Percentiles rank a stretch among this genome's conserved stretches.
These are phyloP conservation scores for Smallanthus sonchifolius DNA, from an alignment of 129 eudicot genomes.

Conservation along the genomic window DNA sequence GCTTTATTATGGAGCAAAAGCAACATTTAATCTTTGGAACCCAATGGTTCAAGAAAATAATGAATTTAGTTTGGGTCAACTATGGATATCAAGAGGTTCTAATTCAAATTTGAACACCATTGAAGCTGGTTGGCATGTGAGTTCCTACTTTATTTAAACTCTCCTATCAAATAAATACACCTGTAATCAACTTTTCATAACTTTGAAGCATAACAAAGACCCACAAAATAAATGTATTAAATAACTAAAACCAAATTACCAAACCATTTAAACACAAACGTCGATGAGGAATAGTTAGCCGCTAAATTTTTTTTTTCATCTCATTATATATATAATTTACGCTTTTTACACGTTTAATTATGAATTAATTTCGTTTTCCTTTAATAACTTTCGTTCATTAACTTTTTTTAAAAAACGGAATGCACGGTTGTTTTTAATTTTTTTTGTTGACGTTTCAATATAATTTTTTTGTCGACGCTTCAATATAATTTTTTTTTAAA, in stretches of 20 bases:
- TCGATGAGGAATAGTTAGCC: too few relatives aligned
- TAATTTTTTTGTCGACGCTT: too few relatives aligned
- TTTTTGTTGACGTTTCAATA: too few relatives aligned
- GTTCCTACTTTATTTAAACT: background rate
- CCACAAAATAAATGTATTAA: background rate
- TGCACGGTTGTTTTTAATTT: too few relatives aligned
- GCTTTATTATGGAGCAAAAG: conserved; percentile 72
- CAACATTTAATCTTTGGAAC: conserved; percentile 84
- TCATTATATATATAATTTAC: too few relatives aligned
- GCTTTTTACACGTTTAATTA: too few relatives aligned
- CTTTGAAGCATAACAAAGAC: background rate
- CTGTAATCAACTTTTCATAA: background rate
- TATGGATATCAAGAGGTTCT: conserved; percentile 75
- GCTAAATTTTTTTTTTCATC: too few relatives aligned
- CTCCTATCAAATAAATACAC: background rate
- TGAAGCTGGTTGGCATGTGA: conserved; percentile 98
- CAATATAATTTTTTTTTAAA: too few relatives aligned
- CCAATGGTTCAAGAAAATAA: conserved; percentile 62
- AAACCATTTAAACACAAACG: background rate
- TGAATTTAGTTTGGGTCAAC: conserved; percentile 77
- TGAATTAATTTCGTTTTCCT: too few relatives aligned
- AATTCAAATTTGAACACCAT: conserved; percentile 74
- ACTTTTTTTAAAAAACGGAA: too few relatives aligned
- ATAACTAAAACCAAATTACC: background rate
- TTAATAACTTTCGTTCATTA: too few relatives aligned